A percentile compares a stretch with the other conserved stretches of the same genome.
phyloP scores from a whole-genome alignment of 129 eudicot genomes.

The Daucus carota region DH1_v3.0 NC_030383.2:5821501-5822000 shows the following conservation, averaged over 20 bases:
- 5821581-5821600: background rate
- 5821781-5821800: background rate
- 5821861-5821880: constrained; percentile 23
- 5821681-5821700: constrained; percentile 21
- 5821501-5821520: background rate
- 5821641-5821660: no score
- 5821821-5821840: constrained; percentile 22
- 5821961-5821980: background rate
- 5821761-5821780: background rate
- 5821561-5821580: background rate
- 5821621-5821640: no score
- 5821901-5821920: constrained; percentile 16
- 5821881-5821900: constrained; percentile 32
- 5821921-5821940: background rate
- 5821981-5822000: background rate
- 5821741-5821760: background rate
- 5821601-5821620: no score
- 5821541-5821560: background rate
- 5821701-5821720: constrained; percentile 29
- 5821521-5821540: background rate
- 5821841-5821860: constrained; percentile 20
- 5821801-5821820: background rate
- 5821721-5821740: background rate
- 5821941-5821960: background rate
- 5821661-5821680: constrained; percentile 28